Evolutionary conservation across 345 rosid species (phyloP).

Genomic region (Aethionema arabicum): DNA sequence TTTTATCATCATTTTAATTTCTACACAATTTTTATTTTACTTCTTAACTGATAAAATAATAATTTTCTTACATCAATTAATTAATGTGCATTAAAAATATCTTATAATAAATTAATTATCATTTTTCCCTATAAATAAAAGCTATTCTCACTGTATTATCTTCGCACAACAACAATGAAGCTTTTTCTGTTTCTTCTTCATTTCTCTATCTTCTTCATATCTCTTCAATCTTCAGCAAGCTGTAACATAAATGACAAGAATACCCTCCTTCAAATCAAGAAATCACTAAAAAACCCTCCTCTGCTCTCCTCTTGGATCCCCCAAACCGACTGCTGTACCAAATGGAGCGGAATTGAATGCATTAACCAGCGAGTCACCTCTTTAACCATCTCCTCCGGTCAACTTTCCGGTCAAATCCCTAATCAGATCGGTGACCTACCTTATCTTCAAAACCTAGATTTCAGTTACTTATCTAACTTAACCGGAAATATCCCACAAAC

Average conservation of each 20-base stretch:
- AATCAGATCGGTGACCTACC: conserved; percentile 60
- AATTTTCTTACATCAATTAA: too few species aligned
- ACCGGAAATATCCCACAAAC: conserved; percentile 61
- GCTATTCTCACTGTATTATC: too few species aligned
- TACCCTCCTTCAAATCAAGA: conserved; percentile 61
- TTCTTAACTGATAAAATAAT: too few species aligned
- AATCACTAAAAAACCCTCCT: conserved; percentile 55
- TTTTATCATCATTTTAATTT: too few species aligned
- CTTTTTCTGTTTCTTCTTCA: neutral
- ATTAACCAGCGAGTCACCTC: conserved; percentile 50
- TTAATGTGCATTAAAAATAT: too few species aligned
- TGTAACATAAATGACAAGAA: conserved; percentile 56
- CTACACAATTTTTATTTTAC: too few species aligned
- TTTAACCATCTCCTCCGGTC: conserved; percentile 53
- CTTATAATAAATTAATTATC: too few species aligned
- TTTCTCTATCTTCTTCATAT: conserved; percentile 21
- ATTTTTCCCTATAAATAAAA: too few species aligned
- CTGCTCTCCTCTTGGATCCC: conserved; percentile 68
- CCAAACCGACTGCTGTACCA: conserved; percentile 58
- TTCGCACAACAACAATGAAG: conserved; percentile 26
- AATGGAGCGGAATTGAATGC: conserved; percentile 69
- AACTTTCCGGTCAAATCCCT: conserved; percentile 59
- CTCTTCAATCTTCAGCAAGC: conserved; percentile 34
- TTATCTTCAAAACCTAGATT: conserved; percentile 46
- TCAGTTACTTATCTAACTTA: conserved; percentile 53